Conservation (phyloP, 176 grass and related monocot species). For the Aegilops bicornis region DNA sequence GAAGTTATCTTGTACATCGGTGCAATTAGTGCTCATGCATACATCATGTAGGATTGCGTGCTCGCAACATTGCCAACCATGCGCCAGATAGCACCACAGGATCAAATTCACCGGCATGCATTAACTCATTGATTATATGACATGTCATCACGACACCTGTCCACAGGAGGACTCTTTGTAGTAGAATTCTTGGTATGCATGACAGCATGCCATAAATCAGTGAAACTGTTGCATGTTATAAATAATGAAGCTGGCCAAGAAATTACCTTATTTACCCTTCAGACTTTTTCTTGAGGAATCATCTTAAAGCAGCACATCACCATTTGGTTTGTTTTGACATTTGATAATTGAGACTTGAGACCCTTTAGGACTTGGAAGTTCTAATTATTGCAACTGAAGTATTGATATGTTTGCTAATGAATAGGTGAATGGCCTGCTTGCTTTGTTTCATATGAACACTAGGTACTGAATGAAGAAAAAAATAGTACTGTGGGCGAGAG, state of each 20-base stretch:
- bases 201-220: background rate
- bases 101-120: background rate
- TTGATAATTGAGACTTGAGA: background rate
- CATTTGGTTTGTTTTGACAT: background rate
- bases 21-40: slow-evolving; percentile 6
- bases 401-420: background rate
- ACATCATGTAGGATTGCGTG: background rate
- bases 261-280: background rate
- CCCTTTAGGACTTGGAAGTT: background rate
- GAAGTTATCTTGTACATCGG: background rate
- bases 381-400: slow-evolving; percentile 1
- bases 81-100: background rate
- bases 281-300: background rate
- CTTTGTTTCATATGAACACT: background rate
- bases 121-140: background rate
- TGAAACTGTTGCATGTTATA: background rate
- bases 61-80: background rate
- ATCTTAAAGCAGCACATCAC: slow-evolving; percentile 3
- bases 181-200: slow-evolving; percentile 5
- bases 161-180: background rate
- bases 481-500: background rate
- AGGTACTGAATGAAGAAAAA: background rate
- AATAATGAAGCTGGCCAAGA: background rate
- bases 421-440: background rate
- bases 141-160: background rate